Base-by-base conservation (phyloP, 2,329 filamentous ascomycete species). In the Calonectria fujianensis region DNA sequence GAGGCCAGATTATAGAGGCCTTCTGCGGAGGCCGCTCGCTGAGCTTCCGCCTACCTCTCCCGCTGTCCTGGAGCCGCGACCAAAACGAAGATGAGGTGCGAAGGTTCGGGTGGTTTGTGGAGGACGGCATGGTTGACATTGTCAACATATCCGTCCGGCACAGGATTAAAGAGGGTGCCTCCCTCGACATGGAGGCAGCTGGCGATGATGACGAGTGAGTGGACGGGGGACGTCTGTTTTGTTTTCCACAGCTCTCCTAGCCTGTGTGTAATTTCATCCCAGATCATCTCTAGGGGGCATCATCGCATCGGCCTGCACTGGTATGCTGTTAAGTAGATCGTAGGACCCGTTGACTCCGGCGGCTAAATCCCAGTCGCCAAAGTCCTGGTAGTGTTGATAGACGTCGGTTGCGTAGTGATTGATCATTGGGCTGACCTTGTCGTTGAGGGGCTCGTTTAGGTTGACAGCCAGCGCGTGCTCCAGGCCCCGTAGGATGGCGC, bases 401-500 rank as follows among this genome's bases (percentile, higher is more conserved):
- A 81, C 75, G 54, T 83, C 82, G 5, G 78, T 61, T 18, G 77
- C 71, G 67, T 81, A 80, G 29, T 79, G 80, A 18, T 76, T 78
- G 71, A 82, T 76, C 77, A 81, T 77, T 0, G 82, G 80, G 74
- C 79, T 83, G 37, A 81, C 78, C 50, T 80, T 77, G 75, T 83
- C 81, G 69, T 82, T 79, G 39, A 79, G 48, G 13, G 82, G 82
- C 69, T 84, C 82, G 41, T 84, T 78, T 20, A 84, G 74, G 48
- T 84, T 83, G 24, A 85, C 82, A 2, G 82, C 84, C 3, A 85
- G 80, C 2, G 84, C 82, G 73, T 85, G 84, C 76, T 85, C 84
- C 5, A 85, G 76, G 1, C 84, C 84, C n/a, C 84, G 82, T 41
- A 85, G 75, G 59, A 85, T 84, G n/a, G 82, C 83, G 39, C 84